Conservation (phyloP, 2,329 filamentous ascomycete species). For the Fusarium praegraminearum region DNA sequence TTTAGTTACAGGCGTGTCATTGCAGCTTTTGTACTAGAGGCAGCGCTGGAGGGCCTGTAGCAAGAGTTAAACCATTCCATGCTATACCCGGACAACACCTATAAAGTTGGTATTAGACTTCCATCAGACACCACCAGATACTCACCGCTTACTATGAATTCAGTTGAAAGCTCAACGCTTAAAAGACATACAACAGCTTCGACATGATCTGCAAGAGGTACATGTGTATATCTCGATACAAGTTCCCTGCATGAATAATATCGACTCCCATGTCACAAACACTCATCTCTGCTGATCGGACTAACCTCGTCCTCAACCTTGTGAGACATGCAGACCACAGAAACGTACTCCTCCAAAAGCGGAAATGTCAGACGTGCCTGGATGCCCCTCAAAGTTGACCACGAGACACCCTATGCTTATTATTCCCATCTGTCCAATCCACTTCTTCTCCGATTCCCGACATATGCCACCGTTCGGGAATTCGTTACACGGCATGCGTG, state of each 20-base stretch:
- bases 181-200: not conserved
- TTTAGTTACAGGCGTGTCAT: not conserved
- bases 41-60: not conserved
- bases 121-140: too few species aligned
- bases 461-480: conserved; percentile 2
- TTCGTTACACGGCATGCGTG: conserved; percentile 17
- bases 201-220: too few species aligned
- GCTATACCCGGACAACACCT: too few species aligned
- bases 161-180: not conserved
- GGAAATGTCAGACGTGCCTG: conserved; percentile 38
- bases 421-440: not conserved
- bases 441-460: conserved; percentile 5
- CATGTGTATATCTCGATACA: not conserved
- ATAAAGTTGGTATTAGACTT: too few species aligned
- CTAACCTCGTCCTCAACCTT: not conserved
- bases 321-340: not conserved
- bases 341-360: conserved; percentile 19
- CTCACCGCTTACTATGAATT: not conserved
- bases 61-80: not conserved
- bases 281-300: not conserved
- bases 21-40: not conserved
- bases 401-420: conserved; percentile 6
- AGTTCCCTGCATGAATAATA: not conserved
- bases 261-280: not conserved
- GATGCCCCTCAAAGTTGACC: not conserved